Evolutionary conservation across 495 filamentous ascomycete genomes (phyloP).

Genomic region (Neurospora tetrasperma): DNA sequence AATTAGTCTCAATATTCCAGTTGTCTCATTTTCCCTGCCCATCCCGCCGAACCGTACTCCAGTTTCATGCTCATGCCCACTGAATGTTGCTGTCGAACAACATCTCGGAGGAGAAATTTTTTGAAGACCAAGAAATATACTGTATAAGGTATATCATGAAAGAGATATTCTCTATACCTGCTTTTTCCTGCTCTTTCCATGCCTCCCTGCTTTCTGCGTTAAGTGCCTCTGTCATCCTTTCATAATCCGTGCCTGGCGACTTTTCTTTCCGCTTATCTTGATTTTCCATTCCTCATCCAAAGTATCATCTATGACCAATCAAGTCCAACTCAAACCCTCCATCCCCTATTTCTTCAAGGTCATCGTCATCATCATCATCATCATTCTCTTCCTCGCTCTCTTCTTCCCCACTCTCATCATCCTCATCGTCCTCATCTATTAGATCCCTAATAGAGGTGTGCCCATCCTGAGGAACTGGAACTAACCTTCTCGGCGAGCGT

Average conservation of each 20-base stretch:
- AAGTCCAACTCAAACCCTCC: conserved; percentile 54
- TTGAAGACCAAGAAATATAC: not conserved
- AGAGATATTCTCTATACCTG: not conserved
- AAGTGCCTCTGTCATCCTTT: too few species aligned
- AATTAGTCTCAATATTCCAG: too few species aligned
- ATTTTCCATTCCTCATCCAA: too few species aligned
- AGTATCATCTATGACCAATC: conserved; percentile 53
- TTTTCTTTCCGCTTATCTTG: too few species aligned
- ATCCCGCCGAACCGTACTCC: too few species aligned
- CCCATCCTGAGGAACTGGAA: conserved; percentile 39
- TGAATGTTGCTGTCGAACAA: too few species aligned
- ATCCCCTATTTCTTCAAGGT: conserved; percentile 21
- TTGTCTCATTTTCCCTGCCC: too few species aligned
- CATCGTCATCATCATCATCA: conserved; percentile 25
- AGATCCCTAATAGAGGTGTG: conserved; percentile 30
- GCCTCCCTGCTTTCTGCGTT: too few species aligned
- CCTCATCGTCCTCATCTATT: conserved; percentile 12
- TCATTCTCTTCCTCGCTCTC: conserved; percentile 37
- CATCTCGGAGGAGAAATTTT: not conserved
- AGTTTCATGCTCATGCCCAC: too few species aligned
- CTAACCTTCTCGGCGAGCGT: not conserved
- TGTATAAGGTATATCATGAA: not conserved
- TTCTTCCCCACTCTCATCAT: conserved; percentile 6
- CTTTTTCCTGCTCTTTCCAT: not conserved
- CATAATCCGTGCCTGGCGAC: too few species aligned